Evolutionary conservation across 176 grass and related monocot genomes (phyloP), one percentile per base, ranked within the genome.

Genomic region (Miscanthus lutarioriparius): DNA sequence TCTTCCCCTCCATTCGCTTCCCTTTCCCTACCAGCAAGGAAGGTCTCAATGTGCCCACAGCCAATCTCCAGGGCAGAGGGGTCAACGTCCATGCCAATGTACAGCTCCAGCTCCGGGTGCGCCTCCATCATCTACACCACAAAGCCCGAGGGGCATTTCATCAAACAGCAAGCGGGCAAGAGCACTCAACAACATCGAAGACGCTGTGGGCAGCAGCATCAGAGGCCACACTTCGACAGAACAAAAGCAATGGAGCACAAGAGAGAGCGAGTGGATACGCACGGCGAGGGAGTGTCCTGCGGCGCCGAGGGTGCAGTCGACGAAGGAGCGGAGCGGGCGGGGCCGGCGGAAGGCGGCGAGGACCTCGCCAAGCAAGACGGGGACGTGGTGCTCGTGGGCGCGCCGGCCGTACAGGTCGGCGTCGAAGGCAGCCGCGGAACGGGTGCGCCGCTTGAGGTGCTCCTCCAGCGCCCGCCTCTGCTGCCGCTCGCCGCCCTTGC

Each of bases 251-350:
- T 7, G 17, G 27, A 49, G 54, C 39, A 54, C 13, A 7, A 53
- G 67, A 77, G 16, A 3, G 20, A 80, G 47, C 9, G 9, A 23
- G 59, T 1, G 38, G 70, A n/a, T 8, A 77, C 87, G 72, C 26
- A 98, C 91, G 72, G 89, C 91, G 28, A 89, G 87, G 64, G 91
- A 98, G 89, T 98, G 96, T 20, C 91, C 91, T 9, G 83, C 96
- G 54, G 93, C 93, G 69, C 96, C 96, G 64, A 98, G 93, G 36
- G 96, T 98, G 85, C 91, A 98, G 74, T 98, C 91, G 64, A 98
- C 91, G 88, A 95, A 96, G 78, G 96, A 98, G 66, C 87, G 74
- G 83, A 95, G 92, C 47, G 45, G 51, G 51, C 90, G 64, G 6
- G 84, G 77, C 66, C 86, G 79, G 77, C 82, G 70, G 79, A 98